phyloP scores from a whole-genome alignment of 2,329 filamentous ascomycete species.

The Fusarium drepaniforme region DNA sequence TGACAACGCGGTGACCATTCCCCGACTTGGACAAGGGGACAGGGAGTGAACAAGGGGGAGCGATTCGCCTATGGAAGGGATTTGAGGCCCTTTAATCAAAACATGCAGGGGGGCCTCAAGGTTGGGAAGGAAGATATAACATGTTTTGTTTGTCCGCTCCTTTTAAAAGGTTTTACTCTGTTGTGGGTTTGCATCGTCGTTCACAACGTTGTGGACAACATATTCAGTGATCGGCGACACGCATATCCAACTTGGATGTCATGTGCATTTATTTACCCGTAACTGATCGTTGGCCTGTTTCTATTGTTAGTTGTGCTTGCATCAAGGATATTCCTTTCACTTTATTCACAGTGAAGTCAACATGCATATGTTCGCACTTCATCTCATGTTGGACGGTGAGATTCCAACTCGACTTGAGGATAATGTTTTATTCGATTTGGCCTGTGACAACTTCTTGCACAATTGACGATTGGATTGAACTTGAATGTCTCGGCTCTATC shows the following conservation, averaged over 20 bases:
- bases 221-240: not conserved
- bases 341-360: not conserved
- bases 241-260: not conserved
- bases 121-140: constrained; percentile 6
- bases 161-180: not conserved
- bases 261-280: not conserved
- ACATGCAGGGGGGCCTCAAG: constrained; percentile 19
- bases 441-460: not conserved
- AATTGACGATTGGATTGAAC: no score
- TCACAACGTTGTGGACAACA: not conserved
- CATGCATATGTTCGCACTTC: not conserved
- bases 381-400: not conserved
- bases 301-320: not conserved
- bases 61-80: constrained; percentile 30
- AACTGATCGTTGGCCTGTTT: not conserved
- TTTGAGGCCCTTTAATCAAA: constrained; percentile 42
- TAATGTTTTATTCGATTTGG: not conserved
- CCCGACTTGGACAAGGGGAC: constrained; percentile 24
- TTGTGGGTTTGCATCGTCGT: not conserved
- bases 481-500: not conserved
- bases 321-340: not conserved
- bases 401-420: not conserved
- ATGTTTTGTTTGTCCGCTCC: not conserved
- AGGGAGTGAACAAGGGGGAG: constrained; percentile 14
- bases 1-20: not conserved